Evolutionary conservation across 73 alveolate species (phyloP).

Genomic region (Urostyla sp.): DNA sequence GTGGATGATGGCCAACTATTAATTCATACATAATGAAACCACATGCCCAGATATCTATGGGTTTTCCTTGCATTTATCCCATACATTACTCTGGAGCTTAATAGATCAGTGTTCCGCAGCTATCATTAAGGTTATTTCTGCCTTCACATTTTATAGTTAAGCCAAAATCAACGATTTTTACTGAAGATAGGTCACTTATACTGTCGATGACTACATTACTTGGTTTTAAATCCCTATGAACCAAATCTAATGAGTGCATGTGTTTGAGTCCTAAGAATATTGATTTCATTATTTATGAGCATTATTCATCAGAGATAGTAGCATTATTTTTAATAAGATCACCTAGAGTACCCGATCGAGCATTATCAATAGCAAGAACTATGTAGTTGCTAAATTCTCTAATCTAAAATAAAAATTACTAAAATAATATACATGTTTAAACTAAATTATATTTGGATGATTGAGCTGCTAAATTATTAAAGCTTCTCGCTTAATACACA

Average conservation of each 20-base stretch:
- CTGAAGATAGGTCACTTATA: slow-evolving; percentile 22
- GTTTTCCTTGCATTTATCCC: slow-evolving; percentile 60
- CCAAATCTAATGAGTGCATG: slow-evolving; percentile 52
- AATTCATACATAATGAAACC: slow-evolving; percentile 74
- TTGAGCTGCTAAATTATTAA: slow-evolving; percentile 8
- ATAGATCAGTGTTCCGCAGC: slow-evolving; percentile 69
- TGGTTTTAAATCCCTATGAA: slow-evolving; percentile 75
- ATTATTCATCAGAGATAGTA: background rate
- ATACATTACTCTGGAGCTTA: slow-evolving; percentile 75
- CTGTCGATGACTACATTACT: slow-evolving; percentile 61
- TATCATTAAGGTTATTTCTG: slow-evolving; percentile 47
- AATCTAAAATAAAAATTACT: slow-evolving; percentile 44
- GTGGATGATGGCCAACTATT: slow-evolving; percentile 65
- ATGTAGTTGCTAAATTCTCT: slow-evolving; percentile 54
- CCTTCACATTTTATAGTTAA: slow-evolving; percentile 46
- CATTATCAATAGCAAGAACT: slow-evolving; percentile 54
- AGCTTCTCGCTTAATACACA: slow-evolving; percentile 50
- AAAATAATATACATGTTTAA: background rate
- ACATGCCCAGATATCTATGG: slow-evolving; percentile 75
- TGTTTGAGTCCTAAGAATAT: slow-evolving; percentile 60
- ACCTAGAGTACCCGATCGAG: slow-evolving; percentile 58
- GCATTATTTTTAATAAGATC: slow-evolving; percentile 51
- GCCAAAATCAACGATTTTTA: slow-evolving; percentile 71
- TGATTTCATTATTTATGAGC: background rate
- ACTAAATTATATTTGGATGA: slow-evolving; percentile 40